These are phyloP conservation scores for Macadamia tetraphylla DNA, from an alignment of 164 flowering plant species.

Conservation along the genomic window DNA sequence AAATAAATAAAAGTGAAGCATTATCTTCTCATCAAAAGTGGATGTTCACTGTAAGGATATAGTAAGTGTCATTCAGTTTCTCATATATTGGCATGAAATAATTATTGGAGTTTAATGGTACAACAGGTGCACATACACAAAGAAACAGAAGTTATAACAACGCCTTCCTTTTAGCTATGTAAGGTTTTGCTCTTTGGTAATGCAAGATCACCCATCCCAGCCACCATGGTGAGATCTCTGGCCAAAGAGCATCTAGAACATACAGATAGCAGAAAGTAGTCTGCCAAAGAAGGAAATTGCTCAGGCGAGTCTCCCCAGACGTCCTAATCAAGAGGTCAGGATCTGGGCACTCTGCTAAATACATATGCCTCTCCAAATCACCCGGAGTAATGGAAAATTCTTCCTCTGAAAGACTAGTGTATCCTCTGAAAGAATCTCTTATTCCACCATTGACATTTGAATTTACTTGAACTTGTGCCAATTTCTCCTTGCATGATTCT, in stretches of 20 bases:
- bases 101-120: neutral
- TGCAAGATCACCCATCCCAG: slow-evolving; percentile 37
- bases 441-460: neutral
- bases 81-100: too few relatives aligned
- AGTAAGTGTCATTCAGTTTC: too few relatives aligned
- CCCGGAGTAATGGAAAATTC: slow-evolving; percentile 8
- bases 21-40: too few relatives aligned
- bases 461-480: neutral
- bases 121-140: neutral
- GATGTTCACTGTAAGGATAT: too few relatives aligned
- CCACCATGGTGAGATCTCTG: slow-evolving; percentile 39
- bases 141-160: neutral
- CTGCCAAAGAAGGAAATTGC: slow-evolving; percentile 58
- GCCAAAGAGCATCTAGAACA: slow-evolving; percentile 38
- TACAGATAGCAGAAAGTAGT: slow-evolving; percentile 22
- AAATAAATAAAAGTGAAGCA: too few relatives aligned
- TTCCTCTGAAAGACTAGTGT: neutral
- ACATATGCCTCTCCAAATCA: slow-evolving; percentile 42
- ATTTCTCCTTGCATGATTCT: slow-evolving; percentile 6
- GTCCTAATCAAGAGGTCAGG: slow-evolving; percentile 44
- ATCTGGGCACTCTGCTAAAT: slow-evolving; percentile 33
- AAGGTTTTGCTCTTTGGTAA: slow-evolving; percentile 27
- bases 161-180: slow-evolving; percentile 25
- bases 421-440: neutral
- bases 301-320: slow-evolving; percentile 41